Conservation (phyloP, 805 yeast genomes). For the Suhomyces canberraensis region DNA sequence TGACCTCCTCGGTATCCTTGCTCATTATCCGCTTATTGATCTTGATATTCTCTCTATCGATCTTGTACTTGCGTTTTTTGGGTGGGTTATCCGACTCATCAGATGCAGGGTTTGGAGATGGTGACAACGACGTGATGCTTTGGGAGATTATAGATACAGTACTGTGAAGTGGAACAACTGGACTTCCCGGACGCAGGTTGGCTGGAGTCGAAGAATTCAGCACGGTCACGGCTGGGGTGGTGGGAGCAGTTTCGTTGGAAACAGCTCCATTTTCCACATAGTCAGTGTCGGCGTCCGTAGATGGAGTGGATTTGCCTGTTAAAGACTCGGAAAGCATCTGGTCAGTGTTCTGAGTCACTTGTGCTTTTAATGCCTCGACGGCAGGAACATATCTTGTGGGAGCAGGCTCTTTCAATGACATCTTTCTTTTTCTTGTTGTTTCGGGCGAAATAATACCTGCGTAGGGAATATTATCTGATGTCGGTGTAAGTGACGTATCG, state of each 20-base stretch:
- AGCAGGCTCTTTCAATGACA: background rate
- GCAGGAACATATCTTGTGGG: background rate
- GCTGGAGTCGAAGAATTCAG: background rate
- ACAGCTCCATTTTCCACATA: background rate
- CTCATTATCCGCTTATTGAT: constrained; percentile 15
- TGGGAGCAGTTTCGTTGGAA: constrained; percentile 1
- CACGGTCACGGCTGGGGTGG: background rate
- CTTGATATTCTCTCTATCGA: constrained; percentile 12
- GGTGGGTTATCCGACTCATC: constrained; percentile 5
- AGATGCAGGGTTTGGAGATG: background rate
- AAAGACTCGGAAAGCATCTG: background rate
- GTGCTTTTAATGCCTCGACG: background rate
- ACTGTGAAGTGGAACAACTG: background rate
- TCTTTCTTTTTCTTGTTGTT: background rate
- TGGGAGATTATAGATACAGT: constrained; percentile 5
- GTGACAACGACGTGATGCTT: constrained; percentile 3
- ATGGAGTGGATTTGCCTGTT: background rate
- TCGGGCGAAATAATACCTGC: too few species aligned
- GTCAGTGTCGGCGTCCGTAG: background rate
- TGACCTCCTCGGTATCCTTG: constrained; percentile 14
- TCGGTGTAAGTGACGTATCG: too few species aligned
- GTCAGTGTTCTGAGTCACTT: background rate
- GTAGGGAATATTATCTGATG: too few species aligned
- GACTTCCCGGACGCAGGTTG: background rate
- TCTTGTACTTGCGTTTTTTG: constrained; percentile 8